Percentiles rank a stretch among this genome's conserved stretches.
Evolutionary conservation across 768 basidiomycete species (phyloP).

Genomic region (Boletus subcaerulescens): DNA sequence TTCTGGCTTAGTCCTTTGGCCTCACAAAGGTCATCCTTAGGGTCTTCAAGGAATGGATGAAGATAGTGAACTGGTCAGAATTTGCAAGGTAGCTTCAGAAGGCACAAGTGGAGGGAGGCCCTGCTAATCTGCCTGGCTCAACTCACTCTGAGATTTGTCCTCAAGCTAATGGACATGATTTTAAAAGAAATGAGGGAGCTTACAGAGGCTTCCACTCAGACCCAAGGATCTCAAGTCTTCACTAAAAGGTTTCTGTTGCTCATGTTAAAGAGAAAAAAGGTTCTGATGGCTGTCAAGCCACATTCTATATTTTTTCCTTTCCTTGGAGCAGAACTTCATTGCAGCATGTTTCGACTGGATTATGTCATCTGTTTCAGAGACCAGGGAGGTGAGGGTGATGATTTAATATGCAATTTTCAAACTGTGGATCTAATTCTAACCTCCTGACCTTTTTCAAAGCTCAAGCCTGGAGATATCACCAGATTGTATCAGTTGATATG

Average conservation of each 20-base stretch:
- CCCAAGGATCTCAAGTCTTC: too few species aligned
- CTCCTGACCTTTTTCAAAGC: neutral
- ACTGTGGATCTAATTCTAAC: neutral
- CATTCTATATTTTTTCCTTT: conserved; percentile 8
- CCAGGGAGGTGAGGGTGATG: neutral
- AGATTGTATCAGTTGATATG: neutral
- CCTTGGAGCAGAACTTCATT: neutral
- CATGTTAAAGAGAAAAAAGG: neutral
- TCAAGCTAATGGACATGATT: too few species aligned
- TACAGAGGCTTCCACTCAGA: too few species aligned
- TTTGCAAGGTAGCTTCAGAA: too few species aligned
- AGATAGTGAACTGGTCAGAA: too few species aligned
- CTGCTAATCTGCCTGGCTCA: too few species aligned
- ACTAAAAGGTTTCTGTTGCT: neutral
- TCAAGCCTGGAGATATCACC: neutral
- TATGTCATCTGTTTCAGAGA: neutral
- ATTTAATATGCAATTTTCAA: neutral
- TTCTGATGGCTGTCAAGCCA: neutral
- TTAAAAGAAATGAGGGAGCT: too few species aligned
- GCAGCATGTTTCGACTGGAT: conserved; percentile 2
- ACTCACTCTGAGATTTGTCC: too few species aligned
- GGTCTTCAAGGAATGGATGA: too few species aligned
- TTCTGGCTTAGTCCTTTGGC: too few species aligned
- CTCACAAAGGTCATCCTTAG: too few species aligned
- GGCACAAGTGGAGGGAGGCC: too few species aligned